Base-by-base conservation (phyloP, 2,329 filamentous ascomycete genomes). In the Phialemoniopsis sp. region DNA sequence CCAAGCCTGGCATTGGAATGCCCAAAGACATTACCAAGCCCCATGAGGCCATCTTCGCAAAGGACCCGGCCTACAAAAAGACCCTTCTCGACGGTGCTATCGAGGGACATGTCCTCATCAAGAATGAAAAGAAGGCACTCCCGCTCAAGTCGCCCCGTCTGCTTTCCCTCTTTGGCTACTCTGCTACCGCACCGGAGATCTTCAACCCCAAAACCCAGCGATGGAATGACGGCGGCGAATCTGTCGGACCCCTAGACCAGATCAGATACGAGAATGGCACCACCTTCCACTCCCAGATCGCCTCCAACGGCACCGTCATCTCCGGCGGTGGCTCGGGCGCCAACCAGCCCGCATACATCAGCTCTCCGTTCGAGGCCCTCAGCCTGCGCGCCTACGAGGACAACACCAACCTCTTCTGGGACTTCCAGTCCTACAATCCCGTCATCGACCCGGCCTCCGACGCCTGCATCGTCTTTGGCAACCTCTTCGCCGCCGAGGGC, bases 91-190 rank as follows among this genome's bases (percentile, higher is more conserved):
- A 76, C 15, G 73, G 75, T 6, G 78, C 76, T 1, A 61, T 80
- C 12, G 77, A 81, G 48, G 77, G 80, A 3, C 76, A 80, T 41
- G 78, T 82, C 2, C 64, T 83, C 1, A 68, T 82, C 26, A 83
- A 82, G 55, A 82, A 84, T 50, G 59, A 54, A 32, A 72, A 74
- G 26, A 63, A 62, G 10, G 60, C 73, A 1, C 63, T 82, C 1
- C 78, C 78, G 1, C 55, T 83, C 1, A 64, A 64, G 8, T 58
- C 66, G 9, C 68, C 69, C 2, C 60, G 66, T 42, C 47, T 73
- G 44, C 46, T 84, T 34, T 75, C 78, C 1, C 48, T 83, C 16
- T 80, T 76, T 48, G 74, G 78, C 15, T 82, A 82, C 50, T 79
- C 79, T 8, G 72, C 67, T 28, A 64, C 60, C 34, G 63, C 59